Base-by-base conservation (phyloP, 2,329 filamentous ascomycete species). In the Pseudogymnoascus sp. region DNA sequence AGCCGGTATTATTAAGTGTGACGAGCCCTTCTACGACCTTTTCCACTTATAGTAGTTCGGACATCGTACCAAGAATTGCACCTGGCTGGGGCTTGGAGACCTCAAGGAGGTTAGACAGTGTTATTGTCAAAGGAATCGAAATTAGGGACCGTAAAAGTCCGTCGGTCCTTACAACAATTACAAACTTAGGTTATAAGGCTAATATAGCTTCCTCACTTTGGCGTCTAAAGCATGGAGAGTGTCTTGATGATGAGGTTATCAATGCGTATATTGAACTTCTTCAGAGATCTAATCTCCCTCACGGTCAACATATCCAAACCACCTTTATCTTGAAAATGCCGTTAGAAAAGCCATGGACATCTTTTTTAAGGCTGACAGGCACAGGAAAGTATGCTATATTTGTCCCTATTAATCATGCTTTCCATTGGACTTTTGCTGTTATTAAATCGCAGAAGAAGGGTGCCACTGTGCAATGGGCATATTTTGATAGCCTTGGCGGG, bases 251-350 rank as follows among this genome's bases (percentile, higher is more conserved):
- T 47, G 60, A 64, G 57, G 30, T 65, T 61, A 62, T 65, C 30
- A 64, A 65, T 62, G 58, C 57, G 38, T 65, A 65, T 47, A 37
- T 65, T 58, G 59, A 65, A 36, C 63, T 63, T 41, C 54, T 65
- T 57, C 41, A 60, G 28, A 59, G 39, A 41, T 63, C 57, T 63
- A 57, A 60, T 50, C 60, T 57, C 33, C 38, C 47, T 41, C 37
- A 39, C n/a, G 39, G 20, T 37, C 37, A 61, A 14, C 30, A 8
- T 47, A 64, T 64, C n/a, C 41, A 25, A 41, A 4, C 57, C 12
- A 57, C 61, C 37, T 61, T 57, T 38, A 62, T 47, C n/a, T 50
- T 63, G 16, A 16, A 20, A 50, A 57, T 63, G 57, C 30, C 8
- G 4, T 36, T 16, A 36, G 36, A 50, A 39, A 22, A 12, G 57